These are phyloP conservation scores for Pythium scleroteichum DNA, from an alignment of 352 stramenopile species.

Conservation along the genomic window DNA sequence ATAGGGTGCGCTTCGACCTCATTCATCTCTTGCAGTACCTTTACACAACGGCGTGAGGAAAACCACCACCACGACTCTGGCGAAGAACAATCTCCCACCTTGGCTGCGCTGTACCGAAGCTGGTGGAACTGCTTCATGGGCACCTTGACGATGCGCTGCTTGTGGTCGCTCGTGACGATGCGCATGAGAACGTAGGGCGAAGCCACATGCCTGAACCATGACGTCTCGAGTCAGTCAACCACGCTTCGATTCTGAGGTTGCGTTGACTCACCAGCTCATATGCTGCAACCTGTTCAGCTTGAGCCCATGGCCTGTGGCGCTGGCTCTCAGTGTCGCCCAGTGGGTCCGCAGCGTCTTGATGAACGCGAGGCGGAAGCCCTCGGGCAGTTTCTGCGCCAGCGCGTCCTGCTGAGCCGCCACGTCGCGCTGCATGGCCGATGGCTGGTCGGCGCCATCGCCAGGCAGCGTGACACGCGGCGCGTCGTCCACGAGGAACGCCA, in stretches of 20 bases:
- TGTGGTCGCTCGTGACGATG: constrained; percentile 50
- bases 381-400: constrained; percentile 40
- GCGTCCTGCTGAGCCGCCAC: constrained; percentile 35
- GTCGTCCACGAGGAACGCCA: constrained; percentile 53
- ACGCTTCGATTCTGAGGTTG: not conserved
- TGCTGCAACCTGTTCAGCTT: constrained; percentile 36
- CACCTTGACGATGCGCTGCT: constrained; percentile 45
- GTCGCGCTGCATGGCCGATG: constrained; percentile 31
- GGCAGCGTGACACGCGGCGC: not conserved
- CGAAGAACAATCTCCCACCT: constrained; percentile 19
- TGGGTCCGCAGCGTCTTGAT: constrained; percentile 38
- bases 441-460: not conserved
- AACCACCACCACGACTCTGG: not conserved
- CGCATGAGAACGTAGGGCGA: constrained; percentile 42
- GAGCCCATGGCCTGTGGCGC: not conserved
- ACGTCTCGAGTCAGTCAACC: not conserved
- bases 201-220: constrained; percentile 13
- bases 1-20: constrained; percentile 73
- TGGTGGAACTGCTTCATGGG: constrained; percentile 70
- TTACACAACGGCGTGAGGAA: not conserved
- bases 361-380: constrained; percentile 44
- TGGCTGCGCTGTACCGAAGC: constrained; percentile 71
- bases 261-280: constrained; percentile 37
- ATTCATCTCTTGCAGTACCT: constrained; percentile 77
- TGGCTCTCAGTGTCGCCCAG: constrained; percentile 13